Conservation (phyloP, 1,284 basidiomycete species). For the Cutaneotrichosporon mucoides region DNA sequence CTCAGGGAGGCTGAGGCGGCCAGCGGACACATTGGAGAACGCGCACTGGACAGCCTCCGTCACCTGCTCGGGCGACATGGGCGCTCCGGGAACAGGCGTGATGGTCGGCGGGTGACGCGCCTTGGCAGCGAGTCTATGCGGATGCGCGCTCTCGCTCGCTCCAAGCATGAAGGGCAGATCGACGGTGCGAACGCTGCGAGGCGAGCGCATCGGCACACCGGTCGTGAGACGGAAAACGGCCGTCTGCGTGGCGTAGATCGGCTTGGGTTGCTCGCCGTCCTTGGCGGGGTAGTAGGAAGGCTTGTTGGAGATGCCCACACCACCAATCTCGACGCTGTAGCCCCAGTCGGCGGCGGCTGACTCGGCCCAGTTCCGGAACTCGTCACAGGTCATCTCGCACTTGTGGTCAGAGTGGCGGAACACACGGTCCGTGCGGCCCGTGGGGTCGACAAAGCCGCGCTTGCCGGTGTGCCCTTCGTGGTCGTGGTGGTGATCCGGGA, state of each 20-base stretch:
- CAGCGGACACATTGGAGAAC: constrained; percentile 57
- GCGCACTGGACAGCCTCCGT: constrained; percentile 54
- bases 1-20: constrained; percentile 56
- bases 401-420: constrained; percentile 78
- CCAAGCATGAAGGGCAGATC: constrained; percentile 46
- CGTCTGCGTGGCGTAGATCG: constrained; percentile 65
- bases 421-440: constrained; percentile 58
- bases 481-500: constrained; percentile 61
- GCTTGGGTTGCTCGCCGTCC: constrained; percentile 27
- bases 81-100: constrained; percentile 36
- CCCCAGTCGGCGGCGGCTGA: constrained; percentile 66
- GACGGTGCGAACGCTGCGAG: constrained; percentile 45
- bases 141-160: constrained; percentile 31
- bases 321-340: constrained; percentile 45
- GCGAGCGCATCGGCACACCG: constrained; percentile 43
- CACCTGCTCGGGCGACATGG: constrained; percentile 53
- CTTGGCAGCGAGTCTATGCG: constrained; percentile 53
- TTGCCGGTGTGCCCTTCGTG: constrained; percentile 25
- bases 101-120: constrained; percentile 53
- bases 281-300: constrained; percentile 44
- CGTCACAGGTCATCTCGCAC: constrained; percentile 82
- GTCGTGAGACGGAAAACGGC: constrained; percentile 59
- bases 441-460: constrained; percentile 70
- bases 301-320: constrained; percentile 44
- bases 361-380: constrained; percentile 68